Conservation (phyloP, 2,329 filamentous ascomycete genomes). For the Ceratocystis harringtonii region DNA sequence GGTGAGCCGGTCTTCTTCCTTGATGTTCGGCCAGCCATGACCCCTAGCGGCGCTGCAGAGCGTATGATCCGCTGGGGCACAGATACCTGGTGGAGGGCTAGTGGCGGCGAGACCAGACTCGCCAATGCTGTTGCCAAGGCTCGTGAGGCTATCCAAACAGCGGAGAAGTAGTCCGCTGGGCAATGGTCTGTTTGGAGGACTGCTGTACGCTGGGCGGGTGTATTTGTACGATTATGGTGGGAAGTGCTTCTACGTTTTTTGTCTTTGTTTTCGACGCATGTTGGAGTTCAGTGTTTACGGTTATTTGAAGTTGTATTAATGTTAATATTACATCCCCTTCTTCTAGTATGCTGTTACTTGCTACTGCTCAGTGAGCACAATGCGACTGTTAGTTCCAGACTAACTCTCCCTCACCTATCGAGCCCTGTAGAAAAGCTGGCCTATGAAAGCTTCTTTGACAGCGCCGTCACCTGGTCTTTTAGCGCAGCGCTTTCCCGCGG, state of each 20-base stretch:
- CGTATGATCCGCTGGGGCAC: slow-evolving; percentile 77
- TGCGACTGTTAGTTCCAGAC: not conserved
- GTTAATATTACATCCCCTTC: not conserved
- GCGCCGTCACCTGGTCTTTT: slow-evolving; percentile 36
- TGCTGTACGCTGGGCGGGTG: not conserved
- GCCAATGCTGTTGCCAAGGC: not conserved
- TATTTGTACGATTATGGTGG: slow-evolving; percentile 4
- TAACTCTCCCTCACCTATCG: not conserved
- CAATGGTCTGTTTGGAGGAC: not conserved
- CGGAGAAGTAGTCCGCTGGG: not conserved
- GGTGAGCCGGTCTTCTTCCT: slow-evolving; percentile 93
- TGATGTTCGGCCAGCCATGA: slow-evolving; percentile 80
- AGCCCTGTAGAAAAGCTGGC: not conserved
- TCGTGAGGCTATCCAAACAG: not conserved
- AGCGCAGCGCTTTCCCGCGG: slow-evolving; percentile 34
- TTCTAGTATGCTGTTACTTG: not conserved
- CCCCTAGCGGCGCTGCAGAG: slow-evolving; percentile 66
- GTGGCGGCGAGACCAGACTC: slow-evolving; percentile 38
- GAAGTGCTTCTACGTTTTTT: not conserved
- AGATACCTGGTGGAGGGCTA: slow-evolving; percentile 86
- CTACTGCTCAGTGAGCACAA: not conserved
- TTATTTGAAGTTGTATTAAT: not conserved
- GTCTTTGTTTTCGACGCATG: not conserved
- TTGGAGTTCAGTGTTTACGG: slow-evolving; percentile 1
- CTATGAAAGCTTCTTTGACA: slow-evolving; percentile 21